phyloP scores from a whole-genome alignment of 202 grass and related monocot species.

The Dendrocalamus latiflorus region DNA sequence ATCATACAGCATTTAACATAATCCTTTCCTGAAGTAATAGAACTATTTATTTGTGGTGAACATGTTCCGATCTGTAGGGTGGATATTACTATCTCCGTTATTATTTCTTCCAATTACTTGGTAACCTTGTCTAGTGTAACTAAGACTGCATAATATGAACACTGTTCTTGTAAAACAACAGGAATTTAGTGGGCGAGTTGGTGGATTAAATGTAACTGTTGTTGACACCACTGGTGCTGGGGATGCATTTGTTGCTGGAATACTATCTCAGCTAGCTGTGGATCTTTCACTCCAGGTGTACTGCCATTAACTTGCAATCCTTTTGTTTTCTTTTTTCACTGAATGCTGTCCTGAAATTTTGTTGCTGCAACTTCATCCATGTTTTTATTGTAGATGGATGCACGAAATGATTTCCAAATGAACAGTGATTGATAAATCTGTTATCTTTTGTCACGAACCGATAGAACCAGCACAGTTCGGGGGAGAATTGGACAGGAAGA shows the following conservation, averaged over 20 bases:
- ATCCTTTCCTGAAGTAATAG: background rate
- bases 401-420: conserved; percentile 18
- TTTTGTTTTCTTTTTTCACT: conserved; percentile 1
- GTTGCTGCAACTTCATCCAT: background rate
- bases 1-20: background rate
- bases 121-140: conserved; percentile 6
- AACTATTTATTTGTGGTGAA: conserved; percentile 16
- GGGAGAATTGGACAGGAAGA: too few species aligned
- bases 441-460: background rate
- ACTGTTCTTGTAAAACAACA: conserved; percentile 34
- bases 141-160: conserved; percentile 2
- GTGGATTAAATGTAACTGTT: conserved; percentile 66
- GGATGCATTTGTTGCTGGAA: conserved; percentile 92
- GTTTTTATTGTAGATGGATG: conserved; percentile 16
- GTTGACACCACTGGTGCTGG: conserved; percentile 97
- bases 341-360: background rate
- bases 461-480: too few species aligned
- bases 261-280: conserved; percentile 60
- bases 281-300: conserved; percentile 75
- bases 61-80: background rate
- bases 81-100: background rate
- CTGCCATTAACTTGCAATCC: background rate
- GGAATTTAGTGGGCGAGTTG: conserved; percentile 83
- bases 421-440: background rate
- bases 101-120: background rate